These are phyloP conservation scores for Vinca major DNA, from an alignment of 305 asterid genomes.

Conservation along the genomic window DNA sequence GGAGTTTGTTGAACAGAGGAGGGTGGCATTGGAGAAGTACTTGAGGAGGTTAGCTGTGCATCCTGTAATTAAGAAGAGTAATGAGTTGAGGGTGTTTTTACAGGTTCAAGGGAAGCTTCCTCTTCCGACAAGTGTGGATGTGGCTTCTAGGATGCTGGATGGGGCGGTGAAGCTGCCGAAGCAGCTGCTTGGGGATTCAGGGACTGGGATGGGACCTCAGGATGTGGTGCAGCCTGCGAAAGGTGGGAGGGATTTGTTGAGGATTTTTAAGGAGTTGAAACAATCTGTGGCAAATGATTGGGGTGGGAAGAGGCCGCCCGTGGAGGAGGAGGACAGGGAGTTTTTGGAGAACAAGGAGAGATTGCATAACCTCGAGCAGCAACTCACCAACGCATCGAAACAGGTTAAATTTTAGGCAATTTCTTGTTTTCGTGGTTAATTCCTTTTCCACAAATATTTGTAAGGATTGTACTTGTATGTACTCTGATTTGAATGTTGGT, in stretches of 20 bases:
- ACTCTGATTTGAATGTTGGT: not conserved
- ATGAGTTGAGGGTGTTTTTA: slow-evolving; percentile 82
- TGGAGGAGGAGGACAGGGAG: slow-evolving; percentile 80
- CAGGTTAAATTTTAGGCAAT: slow-evolving; percentile 39
- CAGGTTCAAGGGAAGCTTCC: slow-evolving; percentile 84
- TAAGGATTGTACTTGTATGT: not conserved
- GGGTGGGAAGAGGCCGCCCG: slow-evolving; percentile 59
- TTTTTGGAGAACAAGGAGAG: slow-evolving; percentile 68
- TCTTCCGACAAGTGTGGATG: slow-evolving; percentile 53
- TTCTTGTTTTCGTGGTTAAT: not conserved
- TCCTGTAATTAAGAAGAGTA: slow-evolving; percentile 67
- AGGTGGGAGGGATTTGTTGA: slow-evolving; percentile 85
- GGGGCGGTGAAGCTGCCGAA: slow-evolving; percentile 83
- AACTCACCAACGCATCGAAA: slow-evolving; percentile 67
- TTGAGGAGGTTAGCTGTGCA: slow-evolving; percentile 64
- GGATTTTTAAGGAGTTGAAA: slow-evolving; percentile 87
- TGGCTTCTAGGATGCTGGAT: slow-evolving; percentile 85
- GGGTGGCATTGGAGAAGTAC: slow-evolving; percentile 78
- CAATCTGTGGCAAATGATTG: slow-evolving; percentile 90
- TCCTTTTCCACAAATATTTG: not conserved
- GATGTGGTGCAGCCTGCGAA: slow-evolving; percentile 89
- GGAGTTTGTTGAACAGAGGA: slow-evolving; percentile 95
- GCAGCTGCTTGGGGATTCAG: slow-evolving; percentile 75
- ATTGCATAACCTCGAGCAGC: slow-evolving; percentile 68
- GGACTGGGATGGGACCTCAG: slow-evolving; percentile 60